A percentile compares a stretch with the other conserved stretches of the same genome.
phyloP scores from a whole-genome alignment of 768 basidiomycete species.

The Roridomyces roridus region DNA sequence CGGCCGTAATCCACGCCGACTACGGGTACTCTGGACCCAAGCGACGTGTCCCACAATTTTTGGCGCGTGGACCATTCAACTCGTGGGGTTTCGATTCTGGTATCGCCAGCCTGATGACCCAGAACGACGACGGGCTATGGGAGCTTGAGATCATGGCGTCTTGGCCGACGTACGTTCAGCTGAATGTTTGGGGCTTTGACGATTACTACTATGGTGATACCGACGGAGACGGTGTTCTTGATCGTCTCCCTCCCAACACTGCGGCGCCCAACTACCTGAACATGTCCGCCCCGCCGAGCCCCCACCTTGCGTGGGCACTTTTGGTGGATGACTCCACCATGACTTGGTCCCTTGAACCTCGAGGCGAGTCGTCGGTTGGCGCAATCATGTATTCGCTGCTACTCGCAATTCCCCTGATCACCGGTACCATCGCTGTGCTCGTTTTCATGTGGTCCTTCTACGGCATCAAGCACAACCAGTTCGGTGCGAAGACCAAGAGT shows the following conservation, averaged over 20 bases:
- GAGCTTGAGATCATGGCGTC: slow-evolving; percentile 87
- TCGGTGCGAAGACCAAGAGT: slow-evolving; percentile 78
- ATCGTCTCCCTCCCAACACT: slow-evolving; percentile 90
- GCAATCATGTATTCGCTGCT: slow-evolving; percentile 90
- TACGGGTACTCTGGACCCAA: slow-evolving; percentile 55
- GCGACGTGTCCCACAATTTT: slow-evolving; percentile 86
- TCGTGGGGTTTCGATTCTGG: slow-evolving; percentile 92
- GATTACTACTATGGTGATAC: slow-evolving; percentile 93
- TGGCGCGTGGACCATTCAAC: slow-evolving; percentile 91
- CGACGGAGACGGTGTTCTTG: slow-evolving; percentile 87
- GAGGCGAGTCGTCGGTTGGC: slow-evolving; percentile 80
- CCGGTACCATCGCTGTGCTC: slow-evolving; percentile 80
- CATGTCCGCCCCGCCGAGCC: slow-evolving; percentile 88
- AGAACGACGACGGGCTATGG: slow-evolving; percentile 72
- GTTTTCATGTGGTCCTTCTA: slow-evolving; percentile 98
- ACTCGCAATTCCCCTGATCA: slow-evolving; percentile 81
- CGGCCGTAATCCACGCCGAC: slow-evolving; percentile 82
- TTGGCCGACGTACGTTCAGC: slow-evolving; percentile 90
- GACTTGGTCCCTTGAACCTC: slow-evolving; percentile 80
- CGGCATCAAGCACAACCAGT: slow-evolving; percentile 93
- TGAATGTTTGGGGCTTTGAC: slow-evolving; percentile 91
- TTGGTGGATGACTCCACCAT: slow-evolving; percentile 78
- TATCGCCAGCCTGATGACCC: slow-evolving; percentile 70
- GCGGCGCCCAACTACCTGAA: slow-evolving; percentile 88
- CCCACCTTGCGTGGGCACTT: slow-evolving; percentile 88